These are phyloP conservation scores for Podaxis rugospora DNA, from an alignment of 768 basidiomycete species.

Conservation along the genomic window DNA sequence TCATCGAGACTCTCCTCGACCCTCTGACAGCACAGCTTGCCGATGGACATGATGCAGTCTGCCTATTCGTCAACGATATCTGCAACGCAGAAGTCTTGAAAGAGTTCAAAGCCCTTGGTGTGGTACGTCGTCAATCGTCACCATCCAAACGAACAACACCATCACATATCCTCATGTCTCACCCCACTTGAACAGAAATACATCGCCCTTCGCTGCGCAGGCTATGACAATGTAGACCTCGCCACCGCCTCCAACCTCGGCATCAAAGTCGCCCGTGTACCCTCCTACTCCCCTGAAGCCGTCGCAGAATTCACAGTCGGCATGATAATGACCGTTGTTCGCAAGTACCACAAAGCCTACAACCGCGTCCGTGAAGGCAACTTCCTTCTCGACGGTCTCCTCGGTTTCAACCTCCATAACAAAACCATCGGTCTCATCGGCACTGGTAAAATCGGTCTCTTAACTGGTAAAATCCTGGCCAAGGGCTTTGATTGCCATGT, in stretches of 20 bases:
- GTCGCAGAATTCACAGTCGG: conserved; percentile 42
- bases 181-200: conserved; percentile 26
- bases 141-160: neutral
- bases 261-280: conserved; percentile 36
- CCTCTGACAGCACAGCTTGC: conserved; percentile 30
- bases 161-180: too few species aligned
- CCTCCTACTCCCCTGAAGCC: conserved; percentile 40
- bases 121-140: conserved; percentile 22
- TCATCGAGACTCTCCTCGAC: conserved; percentile 33
- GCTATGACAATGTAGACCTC: conserved; percentile 40
- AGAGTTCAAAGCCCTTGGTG: conserved; percentile 26
- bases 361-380: conserved; percentile 42
- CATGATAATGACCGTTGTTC: conserved; percentile 41
- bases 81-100: conserved; percentile 31
- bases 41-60: conserved; percentile 33
- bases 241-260: conserved; percentile 22
- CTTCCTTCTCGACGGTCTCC: conserved; percentile 39
- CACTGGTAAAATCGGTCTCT: conserved; percentile 37
- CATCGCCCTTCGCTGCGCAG: conserved; percentile 36
- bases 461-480: conserved; percentile 37
- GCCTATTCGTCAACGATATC: conserved; percentile 39
- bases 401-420: conserved; percentile 36
- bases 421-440: conserved; percentile 43
- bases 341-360: conserved; percentile 43
- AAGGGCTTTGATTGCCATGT: conserved; percentile 36